These are phyloP conservation scores for Syncephalis plumigaleata DNA, from an alignment of 371 early-diverging fungal genomes.

Conservation along the genomic window DNA sequence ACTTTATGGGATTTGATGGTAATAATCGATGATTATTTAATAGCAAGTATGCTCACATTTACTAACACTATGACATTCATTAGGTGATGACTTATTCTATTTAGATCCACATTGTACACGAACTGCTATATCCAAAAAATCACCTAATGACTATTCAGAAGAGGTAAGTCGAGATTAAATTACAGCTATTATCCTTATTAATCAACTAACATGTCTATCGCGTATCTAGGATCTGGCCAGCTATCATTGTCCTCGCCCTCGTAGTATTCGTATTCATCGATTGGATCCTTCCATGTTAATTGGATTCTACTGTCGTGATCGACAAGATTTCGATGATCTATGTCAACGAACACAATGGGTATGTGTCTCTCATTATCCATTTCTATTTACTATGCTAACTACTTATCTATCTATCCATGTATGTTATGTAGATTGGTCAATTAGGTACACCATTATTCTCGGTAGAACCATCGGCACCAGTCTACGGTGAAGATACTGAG, in stretches of 20 bases:
- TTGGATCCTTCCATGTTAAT: conserved; percentile 88
- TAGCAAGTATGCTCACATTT: not conserved
- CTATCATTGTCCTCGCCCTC: conserved; percentile 65
- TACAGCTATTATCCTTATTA: too few species aligned
- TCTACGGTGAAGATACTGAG: too few species aligned
- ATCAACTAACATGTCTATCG: too few species aligned
- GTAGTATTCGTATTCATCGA: conserved; percentile 46
- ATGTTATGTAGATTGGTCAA: not conserved
- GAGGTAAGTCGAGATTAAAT: conserved; percentile 22
- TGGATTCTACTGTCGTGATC: conserved; percentile 69
- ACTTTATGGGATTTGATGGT: conserved; percentile 77
- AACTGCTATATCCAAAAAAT: conserved; percentile 36
- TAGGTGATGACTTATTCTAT: conserved; percentile 66
- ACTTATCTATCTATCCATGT: too few species aligned
- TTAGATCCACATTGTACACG: conserved; percentile 88
- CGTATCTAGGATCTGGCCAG: conserved; percentile 39
- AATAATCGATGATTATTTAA: conserved; percentile 3
- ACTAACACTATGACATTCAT: conserved; percentile 2
- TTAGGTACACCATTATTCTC: not conserved
- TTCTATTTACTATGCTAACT: too few species aligned
- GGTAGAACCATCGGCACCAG: too few species aligned
- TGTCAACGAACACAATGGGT: conserved; percentile 28
- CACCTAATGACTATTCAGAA: conserved; percentile 22
- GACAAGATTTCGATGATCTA: conserved; percentile 40
- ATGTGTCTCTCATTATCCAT: not conserved